Evolutionary conservation across 306 rosid genomes (phyloP), one percentile per base, ranked within the genome.

Genomic region (Gastrolobium bilobum): DNA sequence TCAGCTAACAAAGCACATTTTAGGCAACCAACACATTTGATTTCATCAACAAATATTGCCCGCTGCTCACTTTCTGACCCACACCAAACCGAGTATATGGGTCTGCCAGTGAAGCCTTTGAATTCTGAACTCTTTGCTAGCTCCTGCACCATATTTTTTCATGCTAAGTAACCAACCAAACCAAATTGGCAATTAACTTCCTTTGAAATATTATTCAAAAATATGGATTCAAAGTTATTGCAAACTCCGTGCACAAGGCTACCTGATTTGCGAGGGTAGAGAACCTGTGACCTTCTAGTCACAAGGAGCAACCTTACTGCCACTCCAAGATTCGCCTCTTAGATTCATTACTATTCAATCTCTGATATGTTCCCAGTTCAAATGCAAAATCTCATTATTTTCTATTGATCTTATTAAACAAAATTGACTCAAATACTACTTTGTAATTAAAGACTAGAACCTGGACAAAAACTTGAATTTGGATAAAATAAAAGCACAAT

Each of bases 41-140:
- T 77, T 87, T 94, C 99, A 46, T 94, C 99, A 2, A 94, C 99
- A 52, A 94, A 94, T 70, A 92, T 88, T 10, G 99, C 99, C 42
- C 95, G 34, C 74, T 88, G 84, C 87, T 92, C 97, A 33, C 79
- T 83, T 57, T 92, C 91, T 11, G 93, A 72, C 11, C 97, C 99
- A 7, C 73, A 53, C 99, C 99, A 94, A 4, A 73, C 91, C 0
- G 97, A 94, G 85, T 94, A 94, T 7, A 91, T 14, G 0, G 99
- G 93, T 71, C 86, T 94, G n/a, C 97, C 99, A 0, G 92, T 88
- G 85, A 92, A 92, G 26, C 97, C 99, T 77, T 74, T 87, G 78
- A 94, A 94, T 9, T 87, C 91, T 79, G 93, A 85, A 52, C 81
- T 58, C 86, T 92, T 94, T 31, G 90, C 91, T 71, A 89, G 97